phyloP scores from a whole-genome alignment of 1,139 yeast species.

The Blastobotrys buckinghamii region DNA sequence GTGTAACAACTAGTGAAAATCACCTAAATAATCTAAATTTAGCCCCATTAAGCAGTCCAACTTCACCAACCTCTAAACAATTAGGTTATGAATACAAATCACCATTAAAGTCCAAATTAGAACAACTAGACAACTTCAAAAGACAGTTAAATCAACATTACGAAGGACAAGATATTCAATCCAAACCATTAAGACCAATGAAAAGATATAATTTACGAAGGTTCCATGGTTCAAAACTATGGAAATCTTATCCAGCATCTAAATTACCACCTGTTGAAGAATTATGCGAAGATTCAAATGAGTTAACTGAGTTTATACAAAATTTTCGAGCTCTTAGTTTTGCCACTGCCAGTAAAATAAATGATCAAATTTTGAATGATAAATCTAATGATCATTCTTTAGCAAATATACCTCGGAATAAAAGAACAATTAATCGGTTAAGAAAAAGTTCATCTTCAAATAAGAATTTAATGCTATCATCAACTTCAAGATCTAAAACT shows the following conservation, averaged over 20 bases:
- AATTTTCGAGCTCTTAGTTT: neutral
- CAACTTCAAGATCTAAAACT: neutral
- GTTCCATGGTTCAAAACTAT: slow-evolving; percentile 4
- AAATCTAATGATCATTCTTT: neutral
- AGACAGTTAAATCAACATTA: neutral
- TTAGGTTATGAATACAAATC: neutral
- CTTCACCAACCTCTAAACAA: neutral
- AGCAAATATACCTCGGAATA: neutral
- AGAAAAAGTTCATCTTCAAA: neutral
- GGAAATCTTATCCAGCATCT: neutral
- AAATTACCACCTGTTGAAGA: neutral
- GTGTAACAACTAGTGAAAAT: too few relatives aligned
- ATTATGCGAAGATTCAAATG: neutral
- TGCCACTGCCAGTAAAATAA: neutral
- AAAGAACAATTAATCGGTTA: neutral
- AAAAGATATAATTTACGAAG: neutral
- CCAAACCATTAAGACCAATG: neutral
- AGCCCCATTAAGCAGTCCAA: too few relatives aligned
- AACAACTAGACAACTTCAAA: neutral
- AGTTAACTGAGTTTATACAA: neutral
- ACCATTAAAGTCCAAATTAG: neutral
- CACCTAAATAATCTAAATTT: too few relatives aligned
- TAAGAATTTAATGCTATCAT: neutral
- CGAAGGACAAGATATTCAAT: neutral
- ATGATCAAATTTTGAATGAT: neutral